phyloP scores from a whole-genome alignment of 1,139 yeast genomes.

The Magnusiomyces suaveolens region DNA sequence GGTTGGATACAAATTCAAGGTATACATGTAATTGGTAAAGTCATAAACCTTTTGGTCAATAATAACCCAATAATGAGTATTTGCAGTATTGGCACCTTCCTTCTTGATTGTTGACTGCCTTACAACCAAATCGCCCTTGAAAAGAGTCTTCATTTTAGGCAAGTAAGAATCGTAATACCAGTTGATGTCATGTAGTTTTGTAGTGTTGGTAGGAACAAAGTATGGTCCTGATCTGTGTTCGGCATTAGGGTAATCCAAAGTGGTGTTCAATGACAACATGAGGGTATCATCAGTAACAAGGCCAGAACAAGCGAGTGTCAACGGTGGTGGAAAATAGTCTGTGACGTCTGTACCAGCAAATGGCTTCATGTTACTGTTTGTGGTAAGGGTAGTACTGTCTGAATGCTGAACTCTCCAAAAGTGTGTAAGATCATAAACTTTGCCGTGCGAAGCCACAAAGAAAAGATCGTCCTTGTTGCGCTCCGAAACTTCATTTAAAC shows the following conservation, averaged over 20 bases:
- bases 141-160: constrained; percentile 31
- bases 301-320: constrained; percentile 34
- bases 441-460: constrained; percentile 34
- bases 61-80: constrained; percentile 27
- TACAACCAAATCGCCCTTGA: constrained; percentile 35
- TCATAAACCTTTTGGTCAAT: constrained; percentile 33
- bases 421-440: constrained; percentile 35
- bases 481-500: constrained; percentile 28
- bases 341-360: constrained; percentile 29
- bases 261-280: constrained; percentile 26
- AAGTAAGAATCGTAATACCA: constrained; percentile 33
- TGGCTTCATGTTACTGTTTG: constrained; percentile 27
- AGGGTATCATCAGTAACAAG: constrained; percentile 30
- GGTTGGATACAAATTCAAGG: constrained; percentile 21
- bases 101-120: constrained; percentile 23
- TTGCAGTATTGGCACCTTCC: constrained; percentile 18
- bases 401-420: constrained; percentile 36
- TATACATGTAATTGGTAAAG: constrained; percentile 32
- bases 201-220: constrained; percentile 19
- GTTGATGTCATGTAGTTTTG: constrained; percentile 29
- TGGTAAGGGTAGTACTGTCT: constrained; percentile 29
- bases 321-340: constrained; percentile 36
- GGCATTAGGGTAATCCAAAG: constrained; percentile 26
- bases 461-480: constrained; percentile 34
- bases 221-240: constrained; percentile 30